A percentile compares a stretch with the other conserved stretches of the same genome.
Evolutionary conservation across 2,329 filamentous ascomycete species (phyloP).

Genomic region (Teratosphaeria pseudoeucalypti): DNA sequence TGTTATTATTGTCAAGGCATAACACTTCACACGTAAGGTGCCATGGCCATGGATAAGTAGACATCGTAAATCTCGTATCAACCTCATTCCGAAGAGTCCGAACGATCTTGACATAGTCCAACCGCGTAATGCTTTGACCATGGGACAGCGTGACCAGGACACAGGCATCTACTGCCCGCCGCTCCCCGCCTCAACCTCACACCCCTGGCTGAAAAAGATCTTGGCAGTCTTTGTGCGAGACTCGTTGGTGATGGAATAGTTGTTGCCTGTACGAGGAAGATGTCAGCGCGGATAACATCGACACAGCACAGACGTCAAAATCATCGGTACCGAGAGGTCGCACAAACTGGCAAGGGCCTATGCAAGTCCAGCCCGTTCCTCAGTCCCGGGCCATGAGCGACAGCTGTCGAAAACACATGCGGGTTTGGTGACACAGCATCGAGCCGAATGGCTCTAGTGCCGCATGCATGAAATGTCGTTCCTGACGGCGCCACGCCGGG

Average conservation of each 20-base stretch:
- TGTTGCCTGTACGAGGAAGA: slow-evolving; percentile 58
- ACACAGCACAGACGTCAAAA: not conserved
- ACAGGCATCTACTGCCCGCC: not conserved
- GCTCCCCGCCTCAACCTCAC: slow-evolving; percentile 36
- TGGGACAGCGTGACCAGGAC: not conserved
- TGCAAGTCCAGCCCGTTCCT: slow-evolving; percentile 1
- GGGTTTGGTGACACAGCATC: not conserved
- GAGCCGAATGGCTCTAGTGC: not conserved
- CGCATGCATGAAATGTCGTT: not conserved
- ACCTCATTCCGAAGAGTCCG: not conserved
- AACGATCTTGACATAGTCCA: not conserved
- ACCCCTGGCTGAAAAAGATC: slow-evolving; percentile 88
- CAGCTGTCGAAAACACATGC: not conserved
- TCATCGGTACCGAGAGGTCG: not conserved
- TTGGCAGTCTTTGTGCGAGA: slow-evolving; percentile 55
- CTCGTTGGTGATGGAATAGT: slow-evolving; percentile 83
- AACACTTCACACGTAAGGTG: not conserved
- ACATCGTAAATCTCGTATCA: not conserved
- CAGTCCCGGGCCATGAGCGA: not conserved
- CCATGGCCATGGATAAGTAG: not conserved
- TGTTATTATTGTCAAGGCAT: too few species aligned
- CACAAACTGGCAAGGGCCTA: not conserved
- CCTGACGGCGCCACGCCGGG: not conserved
- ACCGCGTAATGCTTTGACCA: not conserved
- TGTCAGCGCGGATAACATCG: not conserved